Evolutionary conservation across 768 basidiomycete species (phyloP).

Genomic region (Tricholoma sp.): DNA sequence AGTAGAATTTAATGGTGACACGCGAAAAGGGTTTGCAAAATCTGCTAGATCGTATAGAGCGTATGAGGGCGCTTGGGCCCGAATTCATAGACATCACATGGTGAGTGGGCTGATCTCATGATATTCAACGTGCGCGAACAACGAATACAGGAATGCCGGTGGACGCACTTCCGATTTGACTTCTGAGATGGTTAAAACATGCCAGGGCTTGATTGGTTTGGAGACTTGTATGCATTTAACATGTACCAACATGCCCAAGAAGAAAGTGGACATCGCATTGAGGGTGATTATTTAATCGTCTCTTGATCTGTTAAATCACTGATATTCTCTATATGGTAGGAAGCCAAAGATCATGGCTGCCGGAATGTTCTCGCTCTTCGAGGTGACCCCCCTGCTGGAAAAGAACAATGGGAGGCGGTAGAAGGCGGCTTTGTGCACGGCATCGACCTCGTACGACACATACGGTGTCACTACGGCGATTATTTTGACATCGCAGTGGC

Average conservation of each 20-base stretch:
- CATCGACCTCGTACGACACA: conserved; percentile 87
- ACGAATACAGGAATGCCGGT: conserved; percentile 79
- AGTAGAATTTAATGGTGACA: not conserved
- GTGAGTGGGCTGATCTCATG: conserved; percentile 30
- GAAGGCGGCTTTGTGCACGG: conserved; percentile 90
- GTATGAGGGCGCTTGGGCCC: conserved; percentile 92
- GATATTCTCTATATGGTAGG: conserved; percentile 38
- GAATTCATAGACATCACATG: conserved; percentile 99
- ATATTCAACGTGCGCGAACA: not conserved
- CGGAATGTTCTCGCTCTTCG: conserved; percentile 91
- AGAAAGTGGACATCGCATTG: conserved; percentile 91
- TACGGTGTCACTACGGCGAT: conserved; percentile 76
- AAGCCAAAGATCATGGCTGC: conserved; percentile 86
- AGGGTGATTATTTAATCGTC: conserved; percentile 48
- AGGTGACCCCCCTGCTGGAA: conserved; percentile 86
- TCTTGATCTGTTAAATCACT: conserved; percentile 4
- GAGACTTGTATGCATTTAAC: conserved; percentile 99
- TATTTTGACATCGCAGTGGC: conserved; percentile 96
- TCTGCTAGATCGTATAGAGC: conserved; percentile 95
- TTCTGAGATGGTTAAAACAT: conserved; percentile 90
- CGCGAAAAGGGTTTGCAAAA: conserved; percentile 80
- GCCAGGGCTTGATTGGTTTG: conserved; percentile 87
- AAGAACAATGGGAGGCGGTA: conserved; percentile 88
- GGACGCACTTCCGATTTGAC: conserved; percentile 94
- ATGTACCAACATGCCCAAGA: conserved; percentile 97